Evolutionary conservation across 768 basidiomycete species (phyloP).

Genomic region (Boletus rufocinnamomeus): DNA sequence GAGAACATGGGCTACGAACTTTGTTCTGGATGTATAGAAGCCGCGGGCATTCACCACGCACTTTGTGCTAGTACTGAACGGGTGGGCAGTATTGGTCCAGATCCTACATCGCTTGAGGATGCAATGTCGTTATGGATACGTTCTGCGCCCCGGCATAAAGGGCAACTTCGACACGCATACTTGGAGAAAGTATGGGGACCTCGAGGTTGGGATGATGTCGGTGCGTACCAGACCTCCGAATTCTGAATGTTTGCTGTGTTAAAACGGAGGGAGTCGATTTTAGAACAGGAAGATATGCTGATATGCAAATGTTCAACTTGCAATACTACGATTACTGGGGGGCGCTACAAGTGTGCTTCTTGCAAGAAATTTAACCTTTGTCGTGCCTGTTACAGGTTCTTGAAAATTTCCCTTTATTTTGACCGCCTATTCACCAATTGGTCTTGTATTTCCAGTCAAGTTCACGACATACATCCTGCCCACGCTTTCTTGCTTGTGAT

Average conservation of each 20-base stretch:
- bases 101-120: constrained; percentile 56
- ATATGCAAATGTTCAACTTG: constrained; percentile 83
- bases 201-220: constrained; percentile 85
- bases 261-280: constrained; percentile 24
- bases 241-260: neutral
- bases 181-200: constrained; percentile 85
- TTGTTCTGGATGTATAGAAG: constrained; percentile 77
- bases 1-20: constrained; percentile 70
- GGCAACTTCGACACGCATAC: constrained; percentile 81
- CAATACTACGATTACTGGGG: constrained; percentile 53
- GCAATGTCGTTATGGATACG: constrained; percentile 61
- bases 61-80: constrained; percentile 52
- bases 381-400: constrained; percentile 76
- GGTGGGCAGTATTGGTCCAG: constrained; percentile 26
- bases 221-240: constrained; percentile 46
- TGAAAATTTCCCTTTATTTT: constrained; percentile 12
- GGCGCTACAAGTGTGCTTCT: constrained; percentile 83
- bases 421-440: neutral
- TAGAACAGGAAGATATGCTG: constrained; percentile 71
- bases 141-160: constrained; percentile 70
- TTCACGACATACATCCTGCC: constrained; percentile 88
- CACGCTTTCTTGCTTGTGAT: constrained; percentile 84
- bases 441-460: constrained; percentile 53
- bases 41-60: constrained; percentile 77
- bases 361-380: constrained; percentile 83